These are phyloP conservation scores for Collybiopsis luxurians DNA, from an alignment of 768 basidiomycete genomes.

Conservation along the genomic window DNA sequence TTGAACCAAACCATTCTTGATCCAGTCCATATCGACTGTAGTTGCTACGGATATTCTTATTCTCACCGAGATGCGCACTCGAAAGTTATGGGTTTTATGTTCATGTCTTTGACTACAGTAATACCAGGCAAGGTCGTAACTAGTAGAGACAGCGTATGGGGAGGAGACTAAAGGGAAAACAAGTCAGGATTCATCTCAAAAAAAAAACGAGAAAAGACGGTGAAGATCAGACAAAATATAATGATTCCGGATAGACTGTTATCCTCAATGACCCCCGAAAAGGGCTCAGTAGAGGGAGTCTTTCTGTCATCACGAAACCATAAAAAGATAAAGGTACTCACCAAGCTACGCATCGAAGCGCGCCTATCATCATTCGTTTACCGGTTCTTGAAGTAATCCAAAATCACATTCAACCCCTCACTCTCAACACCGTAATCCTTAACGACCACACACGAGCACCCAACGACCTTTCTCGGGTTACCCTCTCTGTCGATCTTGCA, in stretches of 20 bases:
- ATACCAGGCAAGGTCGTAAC: too few species aligned
- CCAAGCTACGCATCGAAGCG: conserved; percentile 23
- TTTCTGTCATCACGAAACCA: conserved; percentile 68
- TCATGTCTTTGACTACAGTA: too few species aligned
- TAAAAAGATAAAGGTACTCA: conserved; percentile 9
- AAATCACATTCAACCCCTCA: conserved; percentile 90
- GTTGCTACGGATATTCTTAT: too few species aligned
- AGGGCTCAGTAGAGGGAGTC: conserved; percentile 91
- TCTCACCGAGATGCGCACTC: too few species aligned
- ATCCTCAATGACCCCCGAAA: conserved; percentile 56
- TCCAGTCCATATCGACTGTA: too few species aligned
- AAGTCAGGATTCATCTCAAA: neutral
- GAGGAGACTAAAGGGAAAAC: neutral
- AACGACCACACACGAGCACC: conserved; percentile 93
- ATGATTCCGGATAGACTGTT: conserved; percentile 86
- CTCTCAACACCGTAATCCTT: conserved; percentile 96
- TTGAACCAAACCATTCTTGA: too few species aligned
- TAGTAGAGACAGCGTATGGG: too few species aligned
- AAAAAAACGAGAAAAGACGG: neutral
- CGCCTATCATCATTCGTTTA: conserved; percentile 39
- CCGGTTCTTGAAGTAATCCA: conserved; percentile 97
- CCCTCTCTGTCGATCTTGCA: conserved; percentile 99
- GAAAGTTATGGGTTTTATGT: too few species aligned
- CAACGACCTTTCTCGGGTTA: conserved; percentile 94
- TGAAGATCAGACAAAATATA: conserved; percentile 34